Percentiles rank a stretch among this genome's conserved stretches.
phyloP scores from a whole-genome alignment of 2,329 filamentous ascomycete species.

The Apiospora hydei region DNA sequence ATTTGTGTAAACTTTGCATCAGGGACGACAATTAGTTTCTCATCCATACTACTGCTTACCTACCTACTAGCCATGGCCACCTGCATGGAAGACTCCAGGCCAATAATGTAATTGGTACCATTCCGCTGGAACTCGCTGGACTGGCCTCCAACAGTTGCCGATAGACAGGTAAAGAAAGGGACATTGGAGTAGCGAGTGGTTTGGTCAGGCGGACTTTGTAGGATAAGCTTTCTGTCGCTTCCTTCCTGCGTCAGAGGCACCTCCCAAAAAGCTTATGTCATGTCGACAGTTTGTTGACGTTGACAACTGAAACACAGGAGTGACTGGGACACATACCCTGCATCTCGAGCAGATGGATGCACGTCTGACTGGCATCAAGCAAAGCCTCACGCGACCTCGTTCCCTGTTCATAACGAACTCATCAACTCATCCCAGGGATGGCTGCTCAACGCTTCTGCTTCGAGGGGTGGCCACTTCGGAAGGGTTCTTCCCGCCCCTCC shows the following conservation, averaged over 20 bases:
- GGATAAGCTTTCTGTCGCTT: neutral
- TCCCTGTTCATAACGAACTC: neutral
- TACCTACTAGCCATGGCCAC: neutral
- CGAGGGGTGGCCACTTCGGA: neutral
- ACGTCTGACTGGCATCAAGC: neutral
- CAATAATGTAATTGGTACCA: neutral
- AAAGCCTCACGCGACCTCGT: neutral
- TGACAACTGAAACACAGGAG: neutral
- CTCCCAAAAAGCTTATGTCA: neutral
- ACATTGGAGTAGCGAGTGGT: neutral
- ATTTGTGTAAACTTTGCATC: neutral
- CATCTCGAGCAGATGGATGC: neutral
- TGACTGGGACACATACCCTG: neutral
- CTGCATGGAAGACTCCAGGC: neutral
- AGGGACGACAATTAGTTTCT: neutral
- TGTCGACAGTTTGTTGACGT: slow-evolving; percentile 7
- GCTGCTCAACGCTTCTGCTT: neutral
- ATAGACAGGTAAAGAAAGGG: neutral
- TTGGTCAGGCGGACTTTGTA: slow-evolving; percentile 2
- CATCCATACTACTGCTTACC: no score
- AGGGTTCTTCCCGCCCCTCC: neutral
- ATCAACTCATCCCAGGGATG: neutral
- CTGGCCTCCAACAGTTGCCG: neutral
- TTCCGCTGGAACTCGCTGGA: neutral
- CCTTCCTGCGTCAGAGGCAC: neutral